Percentiles rank a stretch among this genome's conserved stretches.
Conservation (phyloP, 768 basidiomycete species). For the Podaxis pistillaris region DNA sequence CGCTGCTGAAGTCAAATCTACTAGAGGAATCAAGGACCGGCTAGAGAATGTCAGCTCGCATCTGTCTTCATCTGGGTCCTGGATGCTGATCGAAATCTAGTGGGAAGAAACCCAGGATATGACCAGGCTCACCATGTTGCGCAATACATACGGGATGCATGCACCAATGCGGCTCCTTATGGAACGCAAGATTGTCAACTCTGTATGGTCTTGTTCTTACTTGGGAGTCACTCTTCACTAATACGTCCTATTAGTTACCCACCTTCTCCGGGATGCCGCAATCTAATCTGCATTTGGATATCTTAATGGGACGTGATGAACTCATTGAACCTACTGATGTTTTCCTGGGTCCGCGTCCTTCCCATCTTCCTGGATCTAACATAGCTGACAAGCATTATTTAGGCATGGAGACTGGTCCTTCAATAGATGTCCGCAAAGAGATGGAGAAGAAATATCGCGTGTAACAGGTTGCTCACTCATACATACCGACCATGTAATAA, state of each 20-base stretch:
- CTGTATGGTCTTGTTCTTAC: conserved; percentile 45
- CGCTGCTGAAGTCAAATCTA: conserved; percentile 67
- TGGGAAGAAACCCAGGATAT: conserved; percentile 95
- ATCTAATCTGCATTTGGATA: conserved; percentile 86
- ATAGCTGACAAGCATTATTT: conserved; percentile 12
- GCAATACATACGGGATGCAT: conserved; percentile 83
- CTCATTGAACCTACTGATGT: conserved; percentile 74
- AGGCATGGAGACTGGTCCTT: conserved; percentile 54
- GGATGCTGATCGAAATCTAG: conserved; percentile 36
- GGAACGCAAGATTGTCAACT: conserved; percentile 86
- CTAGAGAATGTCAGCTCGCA: conserved; percentile 66
- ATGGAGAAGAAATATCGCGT: conserved; percentile 63
- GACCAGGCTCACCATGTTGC: conserved; percentile 78
- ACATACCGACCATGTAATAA: neutral
- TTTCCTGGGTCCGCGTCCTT: conserved; percentile 59
- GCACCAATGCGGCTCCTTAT: conserved; percentile 88
- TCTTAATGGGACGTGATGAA: conserved; percentile 92
- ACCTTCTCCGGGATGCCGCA: conserved; percentile 63
- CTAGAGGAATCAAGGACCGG: conserved; percentile 61
- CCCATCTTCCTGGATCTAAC: neutral
- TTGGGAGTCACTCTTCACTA: neutral
- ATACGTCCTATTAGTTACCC: conserved; percentile 44
- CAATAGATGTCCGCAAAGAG: conserved; percentile 58
- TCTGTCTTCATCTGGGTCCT: neutral
- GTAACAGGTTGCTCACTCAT: conserved; percentile 24